A percentile compares a stretch with the other conserved stretches of the same genome.
phyloP scores from a whole-genome alignment of 768 basidiomycete species.

The Boletales sp. region DNA sequence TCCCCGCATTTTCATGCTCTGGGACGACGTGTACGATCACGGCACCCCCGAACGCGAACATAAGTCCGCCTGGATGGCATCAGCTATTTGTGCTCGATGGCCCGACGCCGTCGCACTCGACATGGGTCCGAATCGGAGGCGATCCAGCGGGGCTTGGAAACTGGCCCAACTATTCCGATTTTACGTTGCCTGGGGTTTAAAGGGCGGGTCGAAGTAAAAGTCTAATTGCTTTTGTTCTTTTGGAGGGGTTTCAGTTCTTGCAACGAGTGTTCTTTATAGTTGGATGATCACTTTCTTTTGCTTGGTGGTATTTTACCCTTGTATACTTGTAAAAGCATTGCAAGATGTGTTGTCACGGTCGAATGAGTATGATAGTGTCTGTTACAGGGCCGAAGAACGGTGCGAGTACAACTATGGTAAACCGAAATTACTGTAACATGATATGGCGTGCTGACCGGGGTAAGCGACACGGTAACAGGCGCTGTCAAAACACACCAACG shows the following conservation, averaged over 20 bases:
- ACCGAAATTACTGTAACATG: too few species aligned
- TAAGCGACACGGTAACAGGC: too few species aligned
- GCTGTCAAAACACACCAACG: neutral
- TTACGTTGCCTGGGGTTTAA: conserved; percentile 61
- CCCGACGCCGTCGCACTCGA: conserved; percentile 71
- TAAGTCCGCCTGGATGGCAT: conserved; percentile 76
- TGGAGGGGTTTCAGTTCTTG: too few species aligned
- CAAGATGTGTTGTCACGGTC: too few species aligned
- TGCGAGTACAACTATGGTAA: neutral
- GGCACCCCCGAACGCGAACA: conserved; percentile 64
- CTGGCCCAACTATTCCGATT: conserved; percentile 71
- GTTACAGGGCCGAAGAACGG: neutral
- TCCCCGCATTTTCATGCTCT: conserved; percentile 66
- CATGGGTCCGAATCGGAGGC: conserved; percentile 76
- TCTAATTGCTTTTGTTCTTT: too few species aligned
- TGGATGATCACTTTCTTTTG: too few species aligned
- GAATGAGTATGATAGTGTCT: neutral
- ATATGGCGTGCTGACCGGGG: too few species aligned
- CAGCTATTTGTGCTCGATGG: conserved; percentile 76
- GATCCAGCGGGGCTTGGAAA: conserved; percentile 68
- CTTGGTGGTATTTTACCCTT: too few species aligned
- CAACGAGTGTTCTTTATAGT: too few species aligned
- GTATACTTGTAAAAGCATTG: too few species aligned
- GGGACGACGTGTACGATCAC: conserved; percentile 75
- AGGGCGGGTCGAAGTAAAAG: neutral